Evolutionary conservation across 2,329 filamentous ascomycete species (phyloP), one percentile per base, ranked within the genome.

Genomic region (Rutstroemia sp.): DNA sequence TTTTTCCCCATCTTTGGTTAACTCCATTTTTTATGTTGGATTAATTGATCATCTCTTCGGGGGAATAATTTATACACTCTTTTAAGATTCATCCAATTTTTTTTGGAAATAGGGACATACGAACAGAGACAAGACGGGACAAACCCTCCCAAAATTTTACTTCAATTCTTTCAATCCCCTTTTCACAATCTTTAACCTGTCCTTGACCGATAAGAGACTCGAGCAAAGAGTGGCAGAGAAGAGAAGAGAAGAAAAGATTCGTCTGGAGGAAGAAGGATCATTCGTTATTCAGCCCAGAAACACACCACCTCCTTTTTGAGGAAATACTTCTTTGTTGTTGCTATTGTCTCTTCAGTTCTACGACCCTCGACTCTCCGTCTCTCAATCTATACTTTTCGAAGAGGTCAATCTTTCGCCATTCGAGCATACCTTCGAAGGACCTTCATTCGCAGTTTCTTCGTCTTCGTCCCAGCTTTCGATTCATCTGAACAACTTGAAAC

Each of bases 301-400:
- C 30, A 34, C 30, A 10, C 9, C 30, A 34, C 51, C 39, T 45
- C 45, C 48, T 54, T 54, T 54, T 48, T n/a, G 25, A 19, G 40
- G n/a, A 34, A 49, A 49, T 27, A 49, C 44, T 49, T 54, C 52
- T 54, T 54, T 54, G 52, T 54, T 54, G 52, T 54, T 54, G 19
- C 52, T 54, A 54, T 54, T 54, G 52, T 54, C 48, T 44, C 7
- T 42, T 42, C 39, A 17, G 8, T 42, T 42, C n/a, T 42, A 17
- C 39, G 16, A 42, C 19, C 6, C 39, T 6, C 16, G 16, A n/a
- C 19, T n/a, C 39, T 42, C 39, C 19, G 7, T 42, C 14, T 5
- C n/a, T 17, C 7, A 10, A 3, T 42, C 19, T 12, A 19, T 42
- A 14, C 19, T 1, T 42, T 42, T 42, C n/a, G 39, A 42, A 42